Evolutionary conservation across 495 filamentous ascomycete genomes (phyloP).

Genomic region (Aspergillus kassunensis): DNA sequence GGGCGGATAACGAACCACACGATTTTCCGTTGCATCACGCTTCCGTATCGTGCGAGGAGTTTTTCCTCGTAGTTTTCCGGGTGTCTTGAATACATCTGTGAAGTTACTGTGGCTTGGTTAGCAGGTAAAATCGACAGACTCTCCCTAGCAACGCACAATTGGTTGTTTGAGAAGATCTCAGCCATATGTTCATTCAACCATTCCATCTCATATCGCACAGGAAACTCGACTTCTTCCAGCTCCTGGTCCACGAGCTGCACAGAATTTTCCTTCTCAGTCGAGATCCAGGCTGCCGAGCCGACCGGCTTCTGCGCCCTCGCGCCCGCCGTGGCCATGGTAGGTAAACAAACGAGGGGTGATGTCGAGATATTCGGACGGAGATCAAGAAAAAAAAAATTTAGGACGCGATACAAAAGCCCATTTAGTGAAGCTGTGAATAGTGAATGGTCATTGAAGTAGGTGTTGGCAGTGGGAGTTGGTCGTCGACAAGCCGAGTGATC

Average conservation of each 20-base stretch:
- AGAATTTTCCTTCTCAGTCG: slow-evolving; percentile 62
- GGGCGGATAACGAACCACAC: slow-evolving; percentile 55
- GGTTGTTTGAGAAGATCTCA: slow-evolving; percentile 81
- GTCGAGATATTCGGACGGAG: not conserved
- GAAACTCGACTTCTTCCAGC: slow-evolving; percentile 83
- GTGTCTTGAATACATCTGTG: slow-evolving; percentile 91
- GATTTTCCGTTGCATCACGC: slow-evolving; percentile 55
- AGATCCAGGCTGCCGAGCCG: slow-evolving; percentile 66
- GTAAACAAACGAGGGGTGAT: slow-evolving; percentile 40
- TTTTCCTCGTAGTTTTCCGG: slow-evolving; percentile 89
- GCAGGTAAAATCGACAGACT: slow-evolving; percentile 14
- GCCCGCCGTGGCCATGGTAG: slow-evolving; percentile 44
- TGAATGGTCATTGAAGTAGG: slow-evolving; percentile 13
- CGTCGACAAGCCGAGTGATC: slow-evolving; percentile 13
- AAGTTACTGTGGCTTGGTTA: slow-evolving; percentile 63
- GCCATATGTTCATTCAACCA: slow-evolving; percentile 98
- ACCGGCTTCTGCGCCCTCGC: slow-evolving; percentile 51
- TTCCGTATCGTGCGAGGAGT: slow-evolving; percentile 83
- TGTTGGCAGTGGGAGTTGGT: not conserved
- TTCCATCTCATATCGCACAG: slow-evolving; percentile 84
- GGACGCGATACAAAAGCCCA: slow-evolving; percentile 5
- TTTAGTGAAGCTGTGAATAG: not conserved
- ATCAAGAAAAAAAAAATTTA: not conserved
- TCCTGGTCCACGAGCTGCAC: slow-evolving; percentile 63
- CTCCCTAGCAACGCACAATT: slow-evolving; percentile 57